Evolutionary conservation across 2,329 filamentous ascomycete genomes (phyloP).

Genomic region (Aureobasidium musti): DNA sequence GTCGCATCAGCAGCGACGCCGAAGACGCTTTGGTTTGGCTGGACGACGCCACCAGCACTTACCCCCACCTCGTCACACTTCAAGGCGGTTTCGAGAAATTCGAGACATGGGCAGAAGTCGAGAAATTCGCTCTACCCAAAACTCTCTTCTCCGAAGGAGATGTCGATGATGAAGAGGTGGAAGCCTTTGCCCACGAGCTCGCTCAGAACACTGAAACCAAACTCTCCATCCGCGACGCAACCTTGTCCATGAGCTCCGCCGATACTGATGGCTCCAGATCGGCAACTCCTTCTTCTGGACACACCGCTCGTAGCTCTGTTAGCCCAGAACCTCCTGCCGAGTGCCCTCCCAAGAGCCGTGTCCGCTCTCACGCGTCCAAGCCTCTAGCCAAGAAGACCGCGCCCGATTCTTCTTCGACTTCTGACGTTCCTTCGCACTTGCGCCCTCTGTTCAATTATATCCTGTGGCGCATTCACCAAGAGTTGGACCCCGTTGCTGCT

Average conservation of each 20-base stretch:
- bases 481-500: conserved; percentile 50
- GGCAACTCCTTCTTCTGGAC: conserved; percentile 45
- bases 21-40: conserved; percentile 53
- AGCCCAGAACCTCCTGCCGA: conserved; percentile 41
- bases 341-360: conserved; percentile 39
- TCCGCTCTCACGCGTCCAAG: conserved; percentile 25
- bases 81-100: conserved; percentile 53
- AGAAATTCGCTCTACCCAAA: conserved; percentile 51
- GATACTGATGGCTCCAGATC: conserved; percentile 46
- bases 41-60: conserved; percentile 52
- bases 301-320: conserved; percentile 42
- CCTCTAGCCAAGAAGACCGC: conserved; percentile 9
- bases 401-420: neutral
- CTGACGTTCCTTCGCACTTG: conserved; percentile 34
- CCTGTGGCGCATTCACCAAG: conserved; percentile 55
- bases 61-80: conserved; percentile 48
- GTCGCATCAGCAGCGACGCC: conserved; percentile 29
- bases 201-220: conserved; percentile 35
- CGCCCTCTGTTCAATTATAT: conserved; percentile 55
- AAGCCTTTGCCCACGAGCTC: conserved; percentile 33
- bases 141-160: conserved; percentile 54
- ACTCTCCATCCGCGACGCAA: conserved; percentile 38
- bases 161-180: conserved; percentile 40
- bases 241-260: conserved; percentile 49
- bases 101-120: conserved; percentile 53